These are phyloP conservation scores for Pleurotus djamor DNA, from an alignment of 768 basidiomycete genomes.

Conservation along the genomic window DNA sequence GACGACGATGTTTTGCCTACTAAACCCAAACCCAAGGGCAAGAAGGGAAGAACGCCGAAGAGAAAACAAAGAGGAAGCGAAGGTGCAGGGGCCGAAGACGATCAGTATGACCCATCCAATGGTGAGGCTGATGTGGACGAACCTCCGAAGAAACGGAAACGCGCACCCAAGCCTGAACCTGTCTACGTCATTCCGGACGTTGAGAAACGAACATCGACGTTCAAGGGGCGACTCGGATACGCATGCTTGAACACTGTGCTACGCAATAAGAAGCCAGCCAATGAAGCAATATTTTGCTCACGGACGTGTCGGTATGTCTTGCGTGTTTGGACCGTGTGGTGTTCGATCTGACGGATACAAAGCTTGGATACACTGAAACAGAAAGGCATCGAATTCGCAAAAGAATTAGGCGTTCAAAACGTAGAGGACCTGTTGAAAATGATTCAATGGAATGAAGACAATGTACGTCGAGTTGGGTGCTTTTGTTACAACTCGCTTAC, in stretches of 20 bases:
- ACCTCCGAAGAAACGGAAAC: constrained; percentile 17
- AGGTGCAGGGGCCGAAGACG: constrained; percentile 10
- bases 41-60: neutral
- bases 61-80: constrained; percentile 8
- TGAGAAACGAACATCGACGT: constrained; percentile 61
- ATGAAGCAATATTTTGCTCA: constrained; percentile 71
- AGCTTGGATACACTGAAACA: constrained; percentile 79
- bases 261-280: constrained; percentile 65
- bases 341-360: constrained; percentile 12
- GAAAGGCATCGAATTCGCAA: constrained; percentile 79
- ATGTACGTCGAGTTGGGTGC: constrained; percentile 35
- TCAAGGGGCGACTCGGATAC: constrained; percentile 69
- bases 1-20: no score
- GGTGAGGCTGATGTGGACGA: neutral
- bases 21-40: neutral
- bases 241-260: constrained; percentile 88
- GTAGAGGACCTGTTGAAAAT: constrained; percentile 66
- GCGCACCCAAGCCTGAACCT: constrained; percentile 38
- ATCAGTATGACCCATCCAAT: neutral
- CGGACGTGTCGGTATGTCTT: constrained; percentile 54
- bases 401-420: constrained; percentile 78
- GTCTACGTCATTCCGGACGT: constrained; percentile 74
- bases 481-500: neutral
- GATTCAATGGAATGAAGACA: constrained; percentile 90
- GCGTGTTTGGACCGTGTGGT: neutral